Evolutionary conservation across 306 rosid species (phyloP).

Genomic region (Notholithocarpus densiflorus): DNA sequence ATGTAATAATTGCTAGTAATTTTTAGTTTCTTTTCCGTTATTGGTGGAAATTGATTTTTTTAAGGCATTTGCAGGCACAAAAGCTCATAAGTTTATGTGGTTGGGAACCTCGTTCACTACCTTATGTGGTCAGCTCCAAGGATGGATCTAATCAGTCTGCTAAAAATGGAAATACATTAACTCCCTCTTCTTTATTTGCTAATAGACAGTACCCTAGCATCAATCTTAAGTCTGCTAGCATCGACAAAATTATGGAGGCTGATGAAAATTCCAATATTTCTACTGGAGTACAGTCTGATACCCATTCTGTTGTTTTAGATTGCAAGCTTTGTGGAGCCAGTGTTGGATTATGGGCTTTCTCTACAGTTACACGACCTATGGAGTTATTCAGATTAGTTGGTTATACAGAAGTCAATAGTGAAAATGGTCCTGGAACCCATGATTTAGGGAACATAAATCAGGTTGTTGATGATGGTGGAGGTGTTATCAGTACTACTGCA

Average conservation of each 20-base stretch:
- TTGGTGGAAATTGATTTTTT: constrained; percentile 12
- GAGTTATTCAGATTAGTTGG: constrained; percentile 78
- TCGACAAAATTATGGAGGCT: constrained; percentile 27
- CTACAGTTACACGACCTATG: constrained; percentile 55
- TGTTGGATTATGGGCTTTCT: constrained; percentile 90
- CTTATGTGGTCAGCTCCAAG: constrained; percentile 65
- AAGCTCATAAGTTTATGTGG: constrained; percentile 80
- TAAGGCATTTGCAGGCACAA: constrained; percentile 61
- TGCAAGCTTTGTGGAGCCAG: constrained; percentile 91
- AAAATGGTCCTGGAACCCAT: constrained; percentile 30
- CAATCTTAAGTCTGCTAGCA: constrained; percentile 28
- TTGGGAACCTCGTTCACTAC: constrained; percentile 83
- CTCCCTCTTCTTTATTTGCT: constrained; percentile 29
- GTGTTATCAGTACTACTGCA: constrained; percentile 18
- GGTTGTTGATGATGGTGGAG: constrained; percentile 32
- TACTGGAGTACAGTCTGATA: constrained; percentile 47
- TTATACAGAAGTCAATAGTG: constrained; percentile 43
- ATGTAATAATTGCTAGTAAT: not conserved
- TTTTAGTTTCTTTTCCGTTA: not conserved
- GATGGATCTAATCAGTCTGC: constrained; percentile 40
- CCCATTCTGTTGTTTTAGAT: constrained; percentile 77
- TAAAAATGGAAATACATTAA: constrained; percentile 22
- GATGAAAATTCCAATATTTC: constrained; percentile 36
- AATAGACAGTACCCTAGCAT: constrained; percentile 27
- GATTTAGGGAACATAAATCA: constrained; percentile 30